phyloP scores from a whole-genome alignment of 2,329 filamentous ascomycete species.

The Dactylella cylindrospora region DNA sequence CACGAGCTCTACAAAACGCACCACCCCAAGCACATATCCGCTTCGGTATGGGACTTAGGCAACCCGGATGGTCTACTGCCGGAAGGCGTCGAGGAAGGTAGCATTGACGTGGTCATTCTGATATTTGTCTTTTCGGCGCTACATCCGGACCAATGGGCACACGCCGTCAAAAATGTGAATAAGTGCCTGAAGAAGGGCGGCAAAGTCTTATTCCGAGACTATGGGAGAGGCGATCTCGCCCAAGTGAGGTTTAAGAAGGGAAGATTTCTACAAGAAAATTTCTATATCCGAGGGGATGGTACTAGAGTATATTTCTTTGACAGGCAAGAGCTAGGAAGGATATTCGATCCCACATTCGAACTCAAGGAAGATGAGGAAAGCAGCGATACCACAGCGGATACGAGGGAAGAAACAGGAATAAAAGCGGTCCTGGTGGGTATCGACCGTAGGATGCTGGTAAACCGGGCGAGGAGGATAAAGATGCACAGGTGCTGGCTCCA shows the following conservation, averaged over 20 bases:
- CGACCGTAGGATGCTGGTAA: conserved; percentile 87
- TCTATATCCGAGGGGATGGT: conserved; percentile 92
- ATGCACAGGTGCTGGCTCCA: conserved; percentile 99
- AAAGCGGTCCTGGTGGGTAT: conserved; percentile 69
- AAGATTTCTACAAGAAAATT: conserved; percentile 91
- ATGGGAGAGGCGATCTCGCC: conserved; percentile 89
- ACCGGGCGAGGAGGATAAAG: conserved; percentile 84
- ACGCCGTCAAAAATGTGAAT: conserved; percentile 78
- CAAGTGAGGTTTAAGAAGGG: conserved; percentile 98
- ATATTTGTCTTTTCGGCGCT: conserved; percentile 97
- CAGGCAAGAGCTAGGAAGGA: conserved; percentile 72
- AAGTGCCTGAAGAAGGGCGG: conserved; percentile 85
- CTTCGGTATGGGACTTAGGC: conserved; percentile 75
- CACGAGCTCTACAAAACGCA: conserved; percentile 73
- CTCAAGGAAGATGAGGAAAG: conserved; percentile 14
- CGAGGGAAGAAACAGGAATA: conserved; percentile 44
- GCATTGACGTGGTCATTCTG: conserved; percentile 87
- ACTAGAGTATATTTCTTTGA: conserved; percentile 98
- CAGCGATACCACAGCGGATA: conserved; percentile 27
- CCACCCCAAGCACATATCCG: conserved; percentile 50
- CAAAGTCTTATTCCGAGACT: conserved; percentile 93
- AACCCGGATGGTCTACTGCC: conserved; percentile 61
- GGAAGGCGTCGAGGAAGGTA: conserved; percentile 72
- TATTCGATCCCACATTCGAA: conserved; percentile 53
- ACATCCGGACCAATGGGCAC: conserved; percentile 78